Percentiles rank a stretch among this genome's conserved stretches.
Conservation (phyloP, 805 yeast species). For the Ogataea parapolymorpha region DNA sequence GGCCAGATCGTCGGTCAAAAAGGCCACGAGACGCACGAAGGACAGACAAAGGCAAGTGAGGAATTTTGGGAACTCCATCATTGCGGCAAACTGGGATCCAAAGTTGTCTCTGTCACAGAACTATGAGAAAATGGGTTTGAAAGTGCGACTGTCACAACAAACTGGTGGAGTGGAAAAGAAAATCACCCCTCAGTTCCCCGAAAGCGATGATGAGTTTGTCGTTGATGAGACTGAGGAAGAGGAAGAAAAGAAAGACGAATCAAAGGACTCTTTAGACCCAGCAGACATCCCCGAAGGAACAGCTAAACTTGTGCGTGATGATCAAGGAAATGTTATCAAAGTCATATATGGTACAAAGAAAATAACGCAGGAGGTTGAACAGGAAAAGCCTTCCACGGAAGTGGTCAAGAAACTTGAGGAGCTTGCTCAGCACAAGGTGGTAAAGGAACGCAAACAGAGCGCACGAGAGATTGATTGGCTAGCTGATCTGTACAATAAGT, state of each 20-base stretch:
- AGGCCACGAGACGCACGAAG: slow-evolving; percentile 66
- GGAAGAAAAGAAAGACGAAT: slow-evolving; percentile 28
- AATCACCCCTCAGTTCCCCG: slow-evolving; percentile 39
- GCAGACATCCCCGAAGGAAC: slow-evolving; percentile 70
- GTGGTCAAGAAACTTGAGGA: slow-evolving; percentile 71
- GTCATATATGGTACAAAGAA: slow-evolving; percentile 68
- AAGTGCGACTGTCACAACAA: slow-evolving; percentile 57
- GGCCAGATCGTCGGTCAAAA: slow-evolving; percentile 66
- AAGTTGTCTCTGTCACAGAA: slow-evolving; percentile 79
- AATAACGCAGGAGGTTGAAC: slow-evolving; percentile 1
- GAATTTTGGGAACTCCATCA: slow-evolving; percentile 70
- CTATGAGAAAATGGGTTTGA: slow-evolving; percentile 76
- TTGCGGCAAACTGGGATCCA: slow-evolving; percentile 89
- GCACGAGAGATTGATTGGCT: slow-evolving; percentile 79
- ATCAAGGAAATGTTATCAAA: slow-evolving; percentile 59
- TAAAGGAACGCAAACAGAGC: slow-evolving; percentile 54
- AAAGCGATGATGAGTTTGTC: slow-evolving; percentile 24
- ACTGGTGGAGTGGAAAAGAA: slow-evolving; percentile 82
- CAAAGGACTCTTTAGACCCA: slow-evolving; percentile 47
- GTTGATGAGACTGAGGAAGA: slow-evolving; percentile 29
- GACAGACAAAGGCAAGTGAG: slow-evolving; percentile 67
- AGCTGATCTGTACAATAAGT: slow-evolving; percentile 56
- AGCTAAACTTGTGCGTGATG: slow-evolving; percentile 72
- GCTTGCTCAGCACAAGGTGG: slow-evolving; percentile 44
- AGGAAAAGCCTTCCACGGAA: slow-evolving; percentile 37